These are phyloP conservation scores for Suillus lakei DNA, from an alignment of 768 basidiomycete species.

Conservation along the genomic window DNA sequence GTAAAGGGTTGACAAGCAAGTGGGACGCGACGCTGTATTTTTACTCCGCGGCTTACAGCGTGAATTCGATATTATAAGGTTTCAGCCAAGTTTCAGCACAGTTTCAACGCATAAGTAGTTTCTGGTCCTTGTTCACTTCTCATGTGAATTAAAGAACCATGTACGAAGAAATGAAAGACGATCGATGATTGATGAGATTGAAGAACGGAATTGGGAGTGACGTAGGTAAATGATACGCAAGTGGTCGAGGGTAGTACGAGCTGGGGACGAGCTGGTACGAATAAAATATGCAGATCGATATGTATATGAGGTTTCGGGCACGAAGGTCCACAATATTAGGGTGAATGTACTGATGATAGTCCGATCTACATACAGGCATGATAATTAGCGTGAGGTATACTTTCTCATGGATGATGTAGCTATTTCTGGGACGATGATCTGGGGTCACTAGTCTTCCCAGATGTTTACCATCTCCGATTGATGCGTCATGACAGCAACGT, in stretches of 20 bases:
- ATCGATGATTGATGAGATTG: background rate
- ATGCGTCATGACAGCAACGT: conserved; percentile 86
- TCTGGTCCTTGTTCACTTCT: background rate
- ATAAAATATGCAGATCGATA: background rate
- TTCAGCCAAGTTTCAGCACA: background rate
- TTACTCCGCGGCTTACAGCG: background rate
- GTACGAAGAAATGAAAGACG: background rate
- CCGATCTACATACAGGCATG: background rate
- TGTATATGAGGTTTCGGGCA: background rate
- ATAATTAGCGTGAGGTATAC: background rate
- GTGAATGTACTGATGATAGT: background rate
- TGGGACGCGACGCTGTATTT: background rate
- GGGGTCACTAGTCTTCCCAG: conserved; percentile 46
- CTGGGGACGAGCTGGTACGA: background rate
- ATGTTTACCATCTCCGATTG: conserved; percentile 75
- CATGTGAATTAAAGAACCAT: background rate
- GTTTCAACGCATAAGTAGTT: background rate
- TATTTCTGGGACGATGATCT: background rate
- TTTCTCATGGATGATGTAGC: conserved; percentile 2
- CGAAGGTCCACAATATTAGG: background rate
- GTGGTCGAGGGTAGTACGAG: background rate
- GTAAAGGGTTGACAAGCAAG: background rate
- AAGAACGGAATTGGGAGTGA: background rate
- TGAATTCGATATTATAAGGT: background rate
- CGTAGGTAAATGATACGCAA: background rate